Percentiles rank a stretch among this genome's conserved stretches.
These are phyloP conservation scores for Ceratocystiopsis minuta DNA, from an alignment of 2,329 filamentous ascomycete species.

Conservation along the genomic window DNA sequence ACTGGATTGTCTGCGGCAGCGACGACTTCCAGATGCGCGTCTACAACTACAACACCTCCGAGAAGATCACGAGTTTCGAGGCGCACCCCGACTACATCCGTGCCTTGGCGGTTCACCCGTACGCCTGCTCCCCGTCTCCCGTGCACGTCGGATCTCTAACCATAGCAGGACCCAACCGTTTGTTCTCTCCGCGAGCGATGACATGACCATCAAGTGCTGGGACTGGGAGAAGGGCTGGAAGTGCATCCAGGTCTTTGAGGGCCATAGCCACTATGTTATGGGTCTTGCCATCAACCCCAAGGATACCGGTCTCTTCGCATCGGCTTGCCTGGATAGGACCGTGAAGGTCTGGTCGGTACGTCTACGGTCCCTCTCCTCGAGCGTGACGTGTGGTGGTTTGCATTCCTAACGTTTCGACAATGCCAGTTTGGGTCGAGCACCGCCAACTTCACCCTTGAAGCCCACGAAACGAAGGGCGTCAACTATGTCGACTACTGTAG, in stretches of 20 bases:
- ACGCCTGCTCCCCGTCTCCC: neutral
- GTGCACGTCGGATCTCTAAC: neutral
- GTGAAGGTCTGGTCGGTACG: conserved; percentile 41
- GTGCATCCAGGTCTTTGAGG: conserved; percentile 88
- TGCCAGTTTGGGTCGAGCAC: conserved; percentile 64
- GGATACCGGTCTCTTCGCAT: conserved; percentile 81
- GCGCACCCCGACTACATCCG: conserved; percentile 97
- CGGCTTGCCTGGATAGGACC: conserved; percentile 85
- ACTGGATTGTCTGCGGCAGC: conserved; percentile 93
- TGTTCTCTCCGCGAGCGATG: conserved; percentile 88
- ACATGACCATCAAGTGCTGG: conserved; percentile 98
- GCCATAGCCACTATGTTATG: conserved; percentile 90
- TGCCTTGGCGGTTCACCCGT: conserved; percentile 82
- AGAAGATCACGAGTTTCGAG: conserved; percentile 95
- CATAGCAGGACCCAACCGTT: conserved; percentile 55
- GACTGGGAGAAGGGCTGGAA: conserved; percentile 99
- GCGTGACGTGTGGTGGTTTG: too few species aligned
- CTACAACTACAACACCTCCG: conserved; percentile 89
- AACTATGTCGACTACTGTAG: conserved; percentile 80
- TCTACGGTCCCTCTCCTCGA: neutral
- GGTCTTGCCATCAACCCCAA: conserved; percentile 94
- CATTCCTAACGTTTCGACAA: too few species aligned
- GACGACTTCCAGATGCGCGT: conserved; percentile 54
- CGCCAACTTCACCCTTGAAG: conserved; percentile 90
- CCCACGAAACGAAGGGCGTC: conserved; percentile 91